Evolutionary conservation across 2,329 filamentous ascomycete genomes (phyloP).

Genomic region (Stenocarpella maydis): DNA sequence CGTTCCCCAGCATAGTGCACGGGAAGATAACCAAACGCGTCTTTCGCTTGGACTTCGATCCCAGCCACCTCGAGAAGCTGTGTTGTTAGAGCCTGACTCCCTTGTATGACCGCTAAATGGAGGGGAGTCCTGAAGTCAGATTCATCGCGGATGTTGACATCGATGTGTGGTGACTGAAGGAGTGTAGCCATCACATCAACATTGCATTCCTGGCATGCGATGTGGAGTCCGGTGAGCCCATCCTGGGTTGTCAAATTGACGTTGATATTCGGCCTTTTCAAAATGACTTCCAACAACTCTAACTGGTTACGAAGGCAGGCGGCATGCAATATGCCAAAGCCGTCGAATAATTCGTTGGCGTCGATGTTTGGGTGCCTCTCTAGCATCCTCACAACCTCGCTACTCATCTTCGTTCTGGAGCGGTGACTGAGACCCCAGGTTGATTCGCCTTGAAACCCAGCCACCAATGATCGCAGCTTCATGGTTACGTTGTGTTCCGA

Average conservation of each 20-base stretch:
- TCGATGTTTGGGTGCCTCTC: neutral
- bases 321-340: neutral
- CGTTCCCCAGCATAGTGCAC: neutral
- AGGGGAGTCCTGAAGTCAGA: neutral
- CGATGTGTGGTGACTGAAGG: neutral
- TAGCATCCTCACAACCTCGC: neutral
- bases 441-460: neutral
- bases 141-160: neutral
- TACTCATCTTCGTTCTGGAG: neutral
- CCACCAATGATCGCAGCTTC: neutral
- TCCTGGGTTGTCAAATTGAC: neutral
- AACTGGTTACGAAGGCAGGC: neutral
- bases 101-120: neutral
- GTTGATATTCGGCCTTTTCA: neutral
- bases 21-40: neutral
- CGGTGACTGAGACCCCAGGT: no score
- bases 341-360: neutral
- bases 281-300: neutral
- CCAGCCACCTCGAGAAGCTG: neutral
- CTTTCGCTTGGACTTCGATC: neutral
- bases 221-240: neutral
- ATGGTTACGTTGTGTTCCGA: neutral
- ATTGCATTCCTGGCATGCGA: neutral
- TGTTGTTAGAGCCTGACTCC: neutral
- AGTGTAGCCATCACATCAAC: neutral